These are phyloP conservation scores for Cutaneotrichosporon sp. DNA, from an alignment of 1,284 basidiomycete genomes.

Conservation along the genomic window DNA sequence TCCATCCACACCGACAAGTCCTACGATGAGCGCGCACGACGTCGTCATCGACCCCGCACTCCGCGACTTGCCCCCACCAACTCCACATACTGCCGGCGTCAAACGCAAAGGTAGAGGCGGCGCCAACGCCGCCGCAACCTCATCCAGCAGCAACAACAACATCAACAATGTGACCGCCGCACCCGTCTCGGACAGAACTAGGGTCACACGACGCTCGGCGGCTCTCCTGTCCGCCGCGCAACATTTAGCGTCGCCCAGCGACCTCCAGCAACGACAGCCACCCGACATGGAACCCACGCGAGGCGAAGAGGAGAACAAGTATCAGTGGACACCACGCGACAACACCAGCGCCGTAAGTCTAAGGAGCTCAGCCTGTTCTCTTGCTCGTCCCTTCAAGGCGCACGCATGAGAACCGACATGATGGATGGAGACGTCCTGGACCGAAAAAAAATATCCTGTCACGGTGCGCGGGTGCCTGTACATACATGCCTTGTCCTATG, in stretches of 20 bases:
- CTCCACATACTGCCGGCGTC: constrained; percentile 3
- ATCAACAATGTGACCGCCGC: neutral
- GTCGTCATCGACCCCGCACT: constrained; percentile 14
- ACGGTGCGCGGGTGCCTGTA: neutral
- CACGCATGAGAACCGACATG: too few relatives aligned
- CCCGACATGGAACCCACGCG: constrained; percentile 22
- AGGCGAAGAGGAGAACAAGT: constrained; percentile 36
- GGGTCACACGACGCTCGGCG: constrained; percentile 3
- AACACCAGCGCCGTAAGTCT: constrained; percentile 10
- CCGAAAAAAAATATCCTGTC: neutral
- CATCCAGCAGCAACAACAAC: neutral
- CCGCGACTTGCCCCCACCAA: constrained; percentile 5
- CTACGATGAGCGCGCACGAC: constrained; percentile 1
- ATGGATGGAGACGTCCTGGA: too few relatives aligned
- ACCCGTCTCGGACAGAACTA: neutral
- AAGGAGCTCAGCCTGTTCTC: neutral
- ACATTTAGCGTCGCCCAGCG: neutral
- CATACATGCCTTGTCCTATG: too few relatives aligned
- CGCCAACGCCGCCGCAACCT: neutral
- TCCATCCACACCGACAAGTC: neutral
- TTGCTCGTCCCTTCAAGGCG: too few relatives aligned
- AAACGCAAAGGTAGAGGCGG: constrained; percentile 11
- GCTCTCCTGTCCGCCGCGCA: constrained; percentile 1
- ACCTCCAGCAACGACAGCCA: neutral
- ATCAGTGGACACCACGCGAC: constrained; percentile 16